Evolutionary conservation across 2,329 filamentous ascomycete species (phyloP).

Genomic region (Monosporascus sp.): DNA sequence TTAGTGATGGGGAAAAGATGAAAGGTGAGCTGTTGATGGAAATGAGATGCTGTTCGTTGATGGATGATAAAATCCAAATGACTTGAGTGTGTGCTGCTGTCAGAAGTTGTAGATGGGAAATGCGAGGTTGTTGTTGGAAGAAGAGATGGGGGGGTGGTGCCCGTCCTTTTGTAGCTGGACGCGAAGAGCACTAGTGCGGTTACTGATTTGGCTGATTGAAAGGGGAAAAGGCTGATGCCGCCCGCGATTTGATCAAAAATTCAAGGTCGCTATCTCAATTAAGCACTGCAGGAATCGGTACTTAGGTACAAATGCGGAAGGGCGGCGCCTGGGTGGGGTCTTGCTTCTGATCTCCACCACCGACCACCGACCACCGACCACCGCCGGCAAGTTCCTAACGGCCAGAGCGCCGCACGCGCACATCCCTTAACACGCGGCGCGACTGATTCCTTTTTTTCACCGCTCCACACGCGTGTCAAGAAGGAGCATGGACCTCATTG

Average conservation of each 20-base stretch:
- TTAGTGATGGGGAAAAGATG: slow-evolving; percentile 28
- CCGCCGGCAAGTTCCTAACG: no score
- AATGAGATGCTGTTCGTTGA: slow-evolving; percentile 10
- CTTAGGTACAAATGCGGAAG: no score
- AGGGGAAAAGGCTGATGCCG: slow-evolving; percentile 18
- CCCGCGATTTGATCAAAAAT: background rate
- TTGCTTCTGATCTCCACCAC: no score
- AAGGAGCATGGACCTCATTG: background rate
- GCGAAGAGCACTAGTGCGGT: slow-evolving; percentile 44
- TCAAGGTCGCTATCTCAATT: no score
- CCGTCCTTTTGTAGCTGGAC: slow-evolving; percentile 58
- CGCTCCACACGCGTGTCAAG: no score
- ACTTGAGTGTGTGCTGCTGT: slow-evolving; percentile 22
- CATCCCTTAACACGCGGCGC: no score
- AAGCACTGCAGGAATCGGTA: no score
- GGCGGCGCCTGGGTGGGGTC: no score
- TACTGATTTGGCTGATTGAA: slow-evolving; percentile 49
- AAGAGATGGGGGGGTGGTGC: slow-evolving; percentile 45
- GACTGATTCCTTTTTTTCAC: no score
- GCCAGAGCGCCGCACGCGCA: no score
- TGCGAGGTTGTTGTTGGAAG: slow-evolving; percentile 15
- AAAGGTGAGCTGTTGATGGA: slow-evolving; percentile 12
- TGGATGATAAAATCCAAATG: slow-evolving; percentile 19
- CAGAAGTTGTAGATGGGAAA: slow-evolving; percentile 41
- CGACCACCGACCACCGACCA: no score